These are phyloP conservation scores for Trichoderma atroviride DNA, from an alignment of 2,329 filamentous ascomycete species.

Conservation along the genomic window DNA sequence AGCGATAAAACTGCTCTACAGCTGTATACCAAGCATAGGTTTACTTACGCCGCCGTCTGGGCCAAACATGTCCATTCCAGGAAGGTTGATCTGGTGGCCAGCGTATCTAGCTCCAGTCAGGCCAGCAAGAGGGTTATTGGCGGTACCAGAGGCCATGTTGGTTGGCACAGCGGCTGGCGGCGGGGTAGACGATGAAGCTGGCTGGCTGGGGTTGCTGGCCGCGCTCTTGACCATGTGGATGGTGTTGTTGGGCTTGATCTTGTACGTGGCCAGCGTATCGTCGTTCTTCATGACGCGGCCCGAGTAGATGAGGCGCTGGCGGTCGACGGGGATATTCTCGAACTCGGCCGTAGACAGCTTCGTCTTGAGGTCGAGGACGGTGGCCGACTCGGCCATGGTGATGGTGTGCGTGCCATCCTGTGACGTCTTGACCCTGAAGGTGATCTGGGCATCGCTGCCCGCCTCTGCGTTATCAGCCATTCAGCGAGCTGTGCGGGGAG, in stretches of 20 bases:
- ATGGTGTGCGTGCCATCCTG: constrained; percentile 82
- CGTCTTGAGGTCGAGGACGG: constrained; percentile 83
- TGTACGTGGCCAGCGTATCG: constrained; percentile 81
- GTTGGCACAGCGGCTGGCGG: constrained; percentile 57
- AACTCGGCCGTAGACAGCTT: constrained; percentile 81
- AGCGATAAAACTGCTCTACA: constrained; percentile 30
- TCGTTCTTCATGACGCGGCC: constrained; percentile 95
- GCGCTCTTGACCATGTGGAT: constrained; percentile 97
- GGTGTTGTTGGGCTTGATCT: constrained; percentile 95
- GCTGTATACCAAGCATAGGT: not conserved
- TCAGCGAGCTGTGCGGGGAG: constrained; percentile 29
- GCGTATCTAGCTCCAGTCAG: constrained; percentile 93
- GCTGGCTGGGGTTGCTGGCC: constrained; percentile 71
- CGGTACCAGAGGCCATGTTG: constrained; percentile 80
- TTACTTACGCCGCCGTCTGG: constrained; percentile 86
- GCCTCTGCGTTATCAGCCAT: constrained; percentile 69
- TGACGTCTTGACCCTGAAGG: constrained; percentile 98
- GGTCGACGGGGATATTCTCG: constrained; percentile 83
- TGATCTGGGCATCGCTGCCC: constrained; percentile 73
- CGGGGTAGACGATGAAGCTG: constrained; percentile 46
- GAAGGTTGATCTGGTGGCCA: constrained; percentile 79
- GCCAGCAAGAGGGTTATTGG: constrained; percentile 86
- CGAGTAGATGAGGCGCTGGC: constrained; percentile 96
- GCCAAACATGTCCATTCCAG: constrained; percentile 85
- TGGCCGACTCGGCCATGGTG: constrained; percentile 75